Base-by-base conservation (phyloP, 306 rosid species). In the Glycine tomentella region DNA sequence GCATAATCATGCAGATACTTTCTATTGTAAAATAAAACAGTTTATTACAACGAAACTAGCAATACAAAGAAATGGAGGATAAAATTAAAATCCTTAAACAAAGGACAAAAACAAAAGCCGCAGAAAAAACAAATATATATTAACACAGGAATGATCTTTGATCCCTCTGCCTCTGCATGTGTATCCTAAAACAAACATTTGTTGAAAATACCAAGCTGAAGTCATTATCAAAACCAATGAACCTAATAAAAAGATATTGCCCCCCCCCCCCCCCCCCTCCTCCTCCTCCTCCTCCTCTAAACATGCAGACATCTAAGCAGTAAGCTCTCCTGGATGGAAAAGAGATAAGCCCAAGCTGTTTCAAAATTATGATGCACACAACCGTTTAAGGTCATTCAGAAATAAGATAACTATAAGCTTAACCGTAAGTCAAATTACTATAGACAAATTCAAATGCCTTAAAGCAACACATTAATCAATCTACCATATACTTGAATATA, bases 381-480 rank as follows among this genome's bases (percentile, higher is more conserved):
- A 78, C 42, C 76, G 69, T 44, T 68, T 50, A 48, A 73, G 77
- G 58, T 78, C 75, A 68, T 25, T 78, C 36, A 69, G 71, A 36
- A 36, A 4, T 36, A 74, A 73, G 58, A 62, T 56, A 78, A 49
- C 64, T 78, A 57, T 2, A 51, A 38, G 65, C 53, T 69, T 52
- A 36, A 38, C 12, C 31, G 31, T 25, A 25, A 25, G 31, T 77
- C 64, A 49, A 77, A 62, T 52, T 40, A 64, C 65, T 44, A 33
- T 3, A 55, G 42, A 69, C 72, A 78, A 64, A 38, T 72, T 76
- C 61, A 70, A 80, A 52, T 68, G n/a, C 38, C 46, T 70, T n/a
- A 33, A 49, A 4, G 75, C 49, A n/a, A 16, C 42, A 40, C 36
- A 44, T 45, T 50, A 4, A 49, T 74, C 72, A 79, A n/a, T 51